Base-by-base conservation (phyloP, 169 alveolate species). In the Babesia gibsoni region DNA sequence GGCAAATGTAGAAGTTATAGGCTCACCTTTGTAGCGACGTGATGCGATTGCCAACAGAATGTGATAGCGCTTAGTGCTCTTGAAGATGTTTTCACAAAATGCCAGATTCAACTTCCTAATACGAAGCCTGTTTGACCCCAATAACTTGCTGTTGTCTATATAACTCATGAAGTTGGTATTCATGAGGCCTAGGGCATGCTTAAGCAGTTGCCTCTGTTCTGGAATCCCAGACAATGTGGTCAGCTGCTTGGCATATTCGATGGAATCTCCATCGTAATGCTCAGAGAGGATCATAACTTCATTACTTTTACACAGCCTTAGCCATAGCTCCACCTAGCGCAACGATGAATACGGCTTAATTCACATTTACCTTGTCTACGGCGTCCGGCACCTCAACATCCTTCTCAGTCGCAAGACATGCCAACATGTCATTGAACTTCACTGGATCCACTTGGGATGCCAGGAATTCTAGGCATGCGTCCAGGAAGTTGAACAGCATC, bases 41-140 rank as follows among this genome's bases (percentile, higher is more conserved):
- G 82, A 67, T 3, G 87, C 73, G 10, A 78, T 52, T n/a, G 70
- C 58, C 69, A 78, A 27, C 12, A 78, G n/a, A 12, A 78, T 33
- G 30, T 67, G 52, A 41, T 45, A 67, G 18, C 87, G 81, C 3
- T 67, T 69, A 22, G 29, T 20, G 29, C 75, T 78, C 74, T 56
- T 67, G 7, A 78, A 29, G n/a, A 78, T 35, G 50, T 35, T 37
- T 23, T 69, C 87, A 32, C 27, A 54, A 20, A 63, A 33, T 14
- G 33, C 42, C 63, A 78, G 52, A 27, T 78, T 78, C 42, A 78
- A 29, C 50, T 56, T 56, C 22, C 37, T 20, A 20, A 78, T 29
- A 6, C 87, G 73, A 2, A 67, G 41, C 0, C 43, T 8, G 30
- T 78, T 78, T 16, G 84, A 75, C 35, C 74, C 42, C 0, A 18